Base-by-base conservation (phyloP, 2,329 filamentous ascomycete genomes). In the Passalora sequoiae region DNA sequence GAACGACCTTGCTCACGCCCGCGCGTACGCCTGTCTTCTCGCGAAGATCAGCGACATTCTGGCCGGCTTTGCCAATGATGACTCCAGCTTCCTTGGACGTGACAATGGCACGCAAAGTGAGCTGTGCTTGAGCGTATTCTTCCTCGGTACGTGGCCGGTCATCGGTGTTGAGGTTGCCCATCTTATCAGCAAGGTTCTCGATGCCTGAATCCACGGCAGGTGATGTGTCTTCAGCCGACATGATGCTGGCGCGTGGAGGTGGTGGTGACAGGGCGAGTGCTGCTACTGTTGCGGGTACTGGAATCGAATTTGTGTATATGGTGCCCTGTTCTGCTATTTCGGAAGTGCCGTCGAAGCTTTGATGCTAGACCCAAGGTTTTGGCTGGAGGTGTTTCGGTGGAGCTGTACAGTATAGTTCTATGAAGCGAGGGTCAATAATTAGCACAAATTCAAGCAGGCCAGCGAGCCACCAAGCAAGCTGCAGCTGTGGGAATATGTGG, bases 1-100 rank as follows among this genome's bases (percentile, higher is more conserved):
- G 89, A 35, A 98, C 92, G 41, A 97, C 92, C 75, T 98, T 98
- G 79, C 89, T 96, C 54, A 98, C 92, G 55, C 92, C 92, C 49
- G 92, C 92, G 71, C 94, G 95, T 60, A 98, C 92, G 47, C 91
- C 92, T 55, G 92, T 98, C 72, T 97, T 91, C 61, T 98, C 91
- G 64, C 92, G 84, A 51, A 98, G 78, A 63, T 97, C 91, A 36
- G 92, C 92, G 43, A 98, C 92, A 62, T 98, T 97, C 77, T 97
- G 95, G 64, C 92, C 92, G 45, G 84, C 89, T 73, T 98, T 98
- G 69, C 92, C 92, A 68, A 98, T 98, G 69, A 98, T 97, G 60
- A 98, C 89, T 63, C 92, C 92, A 47, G 92, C 92, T 71, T 98
- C 92, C 74, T 97, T 97, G 67, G 92, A 96, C 24, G 92, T 96